Conservation (phyloP, 2,329 filamentous ascomycete species). For the Diaporthe batatas region DNA sequence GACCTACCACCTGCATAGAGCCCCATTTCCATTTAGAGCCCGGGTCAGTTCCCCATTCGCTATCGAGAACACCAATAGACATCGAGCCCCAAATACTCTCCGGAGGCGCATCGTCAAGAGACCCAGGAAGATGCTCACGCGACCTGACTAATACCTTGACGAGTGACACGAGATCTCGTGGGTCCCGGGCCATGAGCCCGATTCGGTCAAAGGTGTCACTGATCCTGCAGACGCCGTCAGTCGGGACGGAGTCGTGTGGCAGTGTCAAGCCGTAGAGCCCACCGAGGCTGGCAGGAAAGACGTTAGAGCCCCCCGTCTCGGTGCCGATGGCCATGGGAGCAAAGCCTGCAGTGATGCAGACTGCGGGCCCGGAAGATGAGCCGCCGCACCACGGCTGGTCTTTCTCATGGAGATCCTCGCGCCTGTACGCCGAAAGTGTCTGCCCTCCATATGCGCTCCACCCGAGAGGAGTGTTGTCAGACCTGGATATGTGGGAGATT, state of each 20-base stretch:
- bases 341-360: conserved; percentile 55
- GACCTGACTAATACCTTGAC: conserved; percentile 36
- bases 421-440: conserved; percentile 44
- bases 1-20: conserved; percentile 42
- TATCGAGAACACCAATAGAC: conserved; percentile 43
- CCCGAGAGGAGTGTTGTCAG: conserved; percentile 52
- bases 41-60: conserved; percentile 42
- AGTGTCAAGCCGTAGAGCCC: conserved; percentile 55
- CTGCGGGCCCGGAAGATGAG: conserved; percentile 52
- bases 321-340: conserved; percentile 54
- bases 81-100: conserved; percentile 17
- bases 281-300: conserved; percentile 54
- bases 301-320: conserved; percentile 55
- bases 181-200: conserved; percentile 46
- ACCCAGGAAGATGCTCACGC: not conserved
- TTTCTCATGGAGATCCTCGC: conserved; percentile 30
- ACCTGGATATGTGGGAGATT: conserved; percentile 48
- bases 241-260: conserved; percentile 39
- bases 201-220: conserved; percentile 44
- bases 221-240: conserved; percentile 42
- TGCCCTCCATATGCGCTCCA: conserved; percentile 53
- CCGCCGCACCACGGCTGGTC: conserved; percentile 48
- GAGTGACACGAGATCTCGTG: conserved; percentile 43
- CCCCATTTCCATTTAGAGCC: conserved; percentile 43
- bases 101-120: not conserved